These are phyloP conservation scores for Rhamnella rubrinervis DNA, from an alignment of 331 rosid species.

Conservation along the genomic window DNA sequence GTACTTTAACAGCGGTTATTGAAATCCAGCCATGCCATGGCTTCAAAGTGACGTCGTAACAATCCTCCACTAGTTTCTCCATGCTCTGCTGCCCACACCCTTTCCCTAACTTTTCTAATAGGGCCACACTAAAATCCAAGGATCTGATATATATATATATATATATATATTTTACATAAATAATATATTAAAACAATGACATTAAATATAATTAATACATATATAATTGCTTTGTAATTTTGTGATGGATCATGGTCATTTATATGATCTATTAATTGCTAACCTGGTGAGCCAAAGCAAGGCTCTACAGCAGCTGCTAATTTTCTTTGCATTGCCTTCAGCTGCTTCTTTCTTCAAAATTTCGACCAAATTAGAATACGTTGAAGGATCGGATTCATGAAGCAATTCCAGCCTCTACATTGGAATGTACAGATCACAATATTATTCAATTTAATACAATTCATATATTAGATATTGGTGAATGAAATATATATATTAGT, in stretches of 20 bases:
- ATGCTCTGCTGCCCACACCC: constrained; percentile 46
- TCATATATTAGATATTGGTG: too few species aligned
- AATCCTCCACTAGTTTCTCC: constrained; percentile 72
- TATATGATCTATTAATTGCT: neutral
- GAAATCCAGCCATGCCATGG: constrained; percentile 96
- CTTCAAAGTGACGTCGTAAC: constrained; percentile 61
- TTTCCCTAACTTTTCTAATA: constrained; percentile 40
- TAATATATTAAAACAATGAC: too few species aligned
- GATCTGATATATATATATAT: constrained; percentile 39
- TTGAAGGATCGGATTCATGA: constrained; percentile 53
- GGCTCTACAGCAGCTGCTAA: constrained; percentile 64
- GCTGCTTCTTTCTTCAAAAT: constrained; percentile 61
- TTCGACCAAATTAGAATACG: constrained; percentile 68
- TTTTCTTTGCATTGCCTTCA: constrained; percentile 52
- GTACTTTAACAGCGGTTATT: constrained; percentile 79
- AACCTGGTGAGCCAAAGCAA: constrained; percentile 79
- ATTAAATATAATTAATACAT: too few species aligned
- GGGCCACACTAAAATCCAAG: constrained; percentile 58
- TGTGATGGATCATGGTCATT: too few species aligned
- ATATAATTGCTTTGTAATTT: too few species aligned
- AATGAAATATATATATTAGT: too few species aligned
- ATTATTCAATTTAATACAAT: too few species aligned
- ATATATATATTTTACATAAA: too few species aligned
- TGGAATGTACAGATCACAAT: neutral
- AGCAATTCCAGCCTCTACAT: constrained; percentile 45